Base-by-base conservation (phyloP, 2,329 filamentous ascomycete genomes). In the Cladosporium phlei region DNA sequence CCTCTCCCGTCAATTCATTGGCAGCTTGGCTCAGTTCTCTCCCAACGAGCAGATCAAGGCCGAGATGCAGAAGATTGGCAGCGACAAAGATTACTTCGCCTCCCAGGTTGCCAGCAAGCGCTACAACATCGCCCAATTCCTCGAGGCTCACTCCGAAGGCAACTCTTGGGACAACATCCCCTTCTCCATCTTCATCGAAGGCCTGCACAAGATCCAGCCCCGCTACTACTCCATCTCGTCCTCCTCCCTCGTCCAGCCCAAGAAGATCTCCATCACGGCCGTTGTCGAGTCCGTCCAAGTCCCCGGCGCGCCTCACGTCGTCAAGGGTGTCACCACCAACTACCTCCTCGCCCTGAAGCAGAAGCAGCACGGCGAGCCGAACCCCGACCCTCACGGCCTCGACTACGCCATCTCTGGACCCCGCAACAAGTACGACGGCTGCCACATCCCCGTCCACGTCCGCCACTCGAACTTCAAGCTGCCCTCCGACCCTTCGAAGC, bases 201-300 rank as follows among this genome's bases (percentile, higher is more conserved):
- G 88, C 55, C 70, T 98, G 52, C 87, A 83, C 70, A 97, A 96
- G 75, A 82, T 98, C 48, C 93, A 98, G 69, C 91, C 93, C 29
- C 88, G 93, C 39, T 98, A 97, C 77, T 98, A 98, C 75, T 98
- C 94, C 39, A 98, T 98, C 67, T 98, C 93, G 2, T 98, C 94
- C 1, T 97, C 93, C 1, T 96, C 93, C 5, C 68, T 89, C 7
- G 90, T 95, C 12, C 90, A 98, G 65, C 90, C 93, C 65, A 84
- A 95, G 70, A 91, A 89, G 73, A 89, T 98, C 56, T 88, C 93
- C 51, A 86, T 98, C 60, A 98, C 93, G 12, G 91, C 91, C 48
- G 85, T 97, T 30, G 91, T 98, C 49, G 93, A 97, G 67, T 88
- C 84, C 10, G 78, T 89, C 57, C 71, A 80, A 49, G 79, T 95